phyloP scores from a whole-genome alignment of 345 rosid species.

The Syzygium aromaticum region DNA sequence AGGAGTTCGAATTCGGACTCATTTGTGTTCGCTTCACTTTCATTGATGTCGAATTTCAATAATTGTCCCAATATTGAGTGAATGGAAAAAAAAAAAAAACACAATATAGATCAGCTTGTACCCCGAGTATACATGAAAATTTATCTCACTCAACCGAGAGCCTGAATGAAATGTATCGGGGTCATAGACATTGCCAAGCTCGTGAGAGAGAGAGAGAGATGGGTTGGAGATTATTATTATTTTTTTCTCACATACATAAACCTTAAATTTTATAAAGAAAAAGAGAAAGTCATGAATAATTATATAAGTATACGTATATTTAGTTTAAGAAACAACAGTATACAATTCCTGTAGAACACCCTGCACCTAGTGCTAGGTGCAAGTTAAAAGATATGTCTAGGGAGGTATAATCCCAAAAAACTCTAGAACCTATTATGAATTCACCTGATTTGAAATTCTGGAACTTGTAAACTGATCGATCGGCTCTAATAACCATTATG shows the following conservation, averaged over 20 bases:
- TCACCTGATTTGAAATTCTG: background rate
- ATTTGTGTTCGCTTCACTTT: background rate
- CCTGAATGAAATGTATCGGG: background rate
- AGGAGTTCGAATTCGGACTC: background rate
- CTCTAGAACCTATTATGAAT: background rate
- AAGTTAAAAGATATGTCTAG: background rate
- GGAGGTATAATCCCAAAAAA: background rate
- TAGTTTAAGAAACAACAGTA: background rate
- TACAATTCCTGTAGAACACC: rapidly evolving
- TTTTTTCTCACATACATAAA: background rate
- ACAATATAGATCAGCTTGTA: too few relatives aligned
- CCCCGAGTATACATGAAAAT: background rate
- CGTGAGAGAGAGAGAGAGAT: background rate
- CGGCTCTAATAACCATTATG: background rate
- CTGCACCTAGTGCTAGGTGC: background rate
- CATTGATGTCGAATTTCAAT: background rate
- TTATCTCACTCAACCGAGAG: rapidly evolving
- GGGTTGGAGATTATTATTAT: background rate
- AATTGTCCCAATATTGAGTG: background rate
- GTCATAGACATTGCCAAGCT: background rate
- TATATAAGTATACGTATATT: background rate
- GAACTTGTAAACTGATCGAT: background rate
- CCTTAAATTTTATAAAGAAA: background rate
- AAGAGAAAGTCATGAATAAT: background rate
- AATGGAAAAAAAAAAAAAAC: too few relatives aligned